phyloP scores from a whole-genome alignment of 768 basidiomycete genomes.

The Psilocybe sp. region DNA sequence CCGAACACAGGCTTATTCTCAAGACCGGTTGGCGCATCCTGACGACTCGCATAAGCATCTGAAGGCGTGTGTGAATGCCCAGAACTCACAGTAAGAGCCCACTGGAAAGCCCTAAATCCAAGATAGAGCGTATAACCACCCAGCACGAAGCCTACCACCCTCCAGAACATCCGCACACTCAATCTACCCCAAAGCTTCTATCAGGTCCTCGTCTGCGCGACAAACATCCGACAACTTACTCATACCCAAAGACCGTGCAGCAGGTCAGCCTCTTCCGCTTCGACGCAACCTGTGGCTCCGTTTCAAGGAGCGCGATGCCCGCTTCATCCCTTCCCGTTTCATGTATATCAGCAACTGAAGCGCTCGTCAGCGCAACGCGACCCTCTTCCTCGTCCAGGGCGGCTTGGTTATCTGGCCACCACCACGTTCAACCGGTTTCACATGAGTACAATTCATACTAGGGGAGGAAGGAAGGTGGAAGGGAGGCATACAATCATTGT shows the following conservation, averaged over 20 bases:
- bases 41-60: neutral
- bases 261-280: constrained; percentile 33
- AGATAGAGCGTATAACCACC: constrained; percentile 38
- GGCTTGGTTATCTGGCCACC: constrained; percentile 37
- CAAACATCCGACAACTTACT: constrained; percentile 28
- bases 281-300: constrained; percentile 24
- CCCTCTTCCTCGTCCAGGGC: constrained; percentile 41
- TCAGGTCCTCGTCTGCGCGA: neutral
- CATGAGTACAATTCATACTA: neutral
- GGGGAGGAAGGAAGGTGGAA: constrained; percentile 29
- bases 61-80: neutral
- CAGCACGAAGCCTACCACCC: constrained; percentile 50
- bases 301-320: constrained; percentile 29
- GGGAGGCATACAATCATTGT: constrained; percentile 26
- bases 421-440: neutral
- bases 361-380: constrained; percentile 25
- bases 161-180: constrained; percentile 38
- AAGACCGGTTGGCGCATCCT: constrained; percentile 50
- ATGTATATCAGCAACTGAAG: constrained; percentile 14
- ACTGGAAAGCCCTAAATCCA: constrained; percentile 40
- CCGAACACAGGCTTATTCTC: constrained; percentile 57
- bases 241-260: constrained; percentile 50
- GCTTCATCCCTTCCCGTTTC: constrained; percentile 20
- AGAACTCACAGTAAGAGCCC: constrained; percentile 43
- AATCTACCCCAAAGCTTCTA: neutral